Evolutionary conservation across 2,329 filamentous ascomycete species (phyloP).

Genomic region (Raffaelea albimanens): DNA sequence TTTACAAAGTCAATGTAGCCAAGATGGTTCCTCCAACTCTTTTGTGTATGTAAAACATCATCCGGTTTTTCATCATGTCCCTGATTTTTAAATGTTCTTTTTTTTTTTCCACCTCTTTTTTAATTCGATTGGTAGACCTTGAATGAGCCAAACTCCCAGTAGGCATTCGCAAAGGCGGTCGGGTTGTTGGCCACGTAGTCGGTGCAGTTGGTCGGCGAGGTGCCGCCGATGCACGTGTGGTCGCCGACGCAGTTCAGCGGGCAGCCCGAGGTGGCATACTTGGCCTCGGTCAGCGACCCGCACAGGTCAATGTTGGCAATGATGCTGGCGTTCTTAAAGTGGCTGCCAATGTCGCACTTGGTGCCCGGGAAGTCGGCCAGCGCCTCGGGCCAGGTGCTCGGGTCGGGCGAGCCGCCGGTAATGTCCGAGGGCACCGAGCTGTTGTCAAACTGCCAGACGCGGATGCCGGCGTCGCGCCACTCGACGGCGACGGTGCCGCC

Average conservation of each 20-base stretch:
- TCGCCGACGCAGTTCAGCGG: constrained; percentile 11
- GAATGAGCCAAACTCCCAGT: constrained; percentile 56
- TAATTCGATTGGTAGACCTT: constrained; percentile 39
- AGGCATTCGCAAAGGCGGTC: constrained; percentile 46
- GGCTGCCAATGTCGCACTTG: constrained; percentile 45
- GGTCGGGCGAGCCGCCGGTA: constrained; percentile 39
- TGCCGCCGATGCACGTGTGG: constrained; percentile 14
- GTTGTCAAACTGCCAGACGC: constrained; percentile 51
- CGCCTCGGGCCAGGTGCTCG: constrained; percentile 51
- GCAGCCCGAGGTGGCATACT: constrained; percentile 36
- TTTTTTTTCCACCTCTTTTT: neutral
- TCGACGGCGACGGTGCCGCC: constrained; percentile 55
- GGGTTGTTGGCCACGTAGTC: constrained; percentile 50
- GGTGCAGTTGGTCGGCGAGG: constrained; percentile 39
- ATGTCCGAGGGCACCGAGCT: constrained; percentile 42
- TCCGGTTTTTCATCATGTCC: too few relatives aligned
- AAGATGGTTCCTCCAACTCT: too few relatives aligned
- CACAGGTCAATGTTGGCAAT: constrained; percentile 59
- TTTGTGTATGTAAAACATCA: too few relatives aligned
- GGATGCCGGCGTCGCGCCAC: constrained; percentile 50
- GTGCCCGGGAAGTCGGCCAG: constrained; percentile 57
- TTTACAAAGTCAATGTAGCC: neutral
- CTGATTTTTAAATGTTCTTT: too few relatives aligned
- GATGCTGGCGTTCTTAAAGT: constrained; percentile 58
- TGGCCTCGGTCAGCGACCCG: constrained; percentile 41